Conservation (phyloP, 2,329 filamentous ascomycete species). For the Ophioceras dolichostomum region DNA sequence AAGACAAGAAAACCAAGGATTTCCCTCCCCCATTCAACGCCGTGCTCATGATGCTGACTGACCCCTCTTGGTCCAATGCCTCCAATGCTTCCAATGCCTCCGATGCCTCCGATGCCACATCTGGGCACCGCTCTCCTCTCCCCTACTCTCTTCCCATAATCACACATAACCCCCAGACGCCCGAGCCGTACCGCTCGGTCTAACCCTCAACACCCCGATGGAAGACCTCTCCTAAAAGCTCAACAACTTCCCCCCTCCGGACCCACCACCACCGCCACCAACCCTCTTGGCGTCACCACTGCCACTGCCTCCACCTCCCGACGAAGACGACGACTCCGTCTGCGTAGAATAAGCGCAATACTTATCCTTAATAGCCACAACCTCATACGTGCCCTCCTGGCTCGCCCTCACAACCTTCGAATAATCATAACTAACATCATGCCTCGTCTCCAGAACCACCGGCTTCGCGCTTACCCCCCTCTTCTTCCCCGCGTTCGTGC, state of each 20-base stretch:
- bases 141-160: too few relatives aligned
- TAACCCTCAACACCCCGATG: too few relatives aligned
- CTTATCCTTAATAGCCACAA: conserved; percentile 88
- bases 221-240: too few relatives aligned
- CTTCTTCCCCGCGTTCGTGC: conserved; percentile 66
- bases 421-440: conserved; percentile 73
- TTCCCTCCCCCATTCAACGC: too few relatives aligned
- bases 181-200: too few relatives aligned
- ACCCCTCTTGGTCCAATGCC: not conserved
- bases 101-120: not conserved
- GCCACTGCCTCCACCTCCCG: conserved; percentile 22
- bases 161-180: too few relatives aligned
- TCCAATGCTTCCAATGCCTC: not conserved
- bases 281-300: conserved; percentile 13
- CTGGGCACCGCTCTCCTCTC: not conserved
- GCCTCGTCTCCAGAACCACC: conserved; percentile 77
- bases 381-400: conserved; percentile 95
- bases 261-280: not conserved
- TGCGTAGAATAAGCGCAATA: conserved; percentile 81
- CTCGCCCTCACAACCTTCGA: conserved; percentile 72
- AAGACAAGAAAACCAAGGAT: too few relatives aligned
- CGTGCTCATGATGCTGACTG: not conserved
- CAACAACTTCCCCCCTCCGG: not conserved
- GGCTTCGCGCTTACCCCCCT: conserved; percentile 70
- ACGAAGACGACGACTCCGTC: conserved; percentile 30